Percentiles rank a stretch among this genome's conserved stretches.
Evolutionary conservation across 2,329 filamentous ascomycete genomes (phyloP).

Genomic region (Cordyceps militaris): DNA sequence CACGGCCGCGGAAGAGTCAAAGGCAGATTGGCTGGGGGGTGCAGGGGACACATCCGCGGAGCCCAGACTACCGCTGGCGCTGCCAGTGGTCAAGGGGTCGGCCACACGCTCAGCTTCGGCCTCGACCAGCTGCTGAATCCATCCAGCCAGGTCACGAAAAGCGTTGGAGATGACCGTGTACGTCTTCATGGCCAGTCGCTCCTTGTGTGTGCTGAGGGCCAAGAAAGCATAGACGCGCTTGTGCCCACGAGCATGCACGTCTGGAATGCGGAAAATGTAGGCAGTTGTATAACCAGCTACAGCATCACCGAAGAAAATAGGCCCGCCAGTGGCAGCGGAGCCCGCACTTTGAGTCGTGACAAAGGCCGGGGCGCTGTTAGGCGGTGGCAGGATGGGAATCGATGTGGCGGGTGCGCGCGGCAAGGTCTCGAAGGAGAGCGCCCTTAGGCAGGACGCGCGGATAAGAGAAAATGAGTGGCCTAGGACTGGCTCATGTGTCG

Average conservation of each 20-base stretch:
- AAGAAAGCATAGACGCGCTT: conserved; percentile 64
- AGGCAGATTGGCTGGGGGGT: conserved; percentile 21
- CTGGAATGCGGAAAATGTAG: conserved; percentile 63
- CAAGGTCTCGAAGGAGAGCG: conserved; percentile 59
- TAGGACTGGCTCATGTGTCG: conserved; percentile 56
- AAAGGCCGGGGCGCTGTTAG: conserved; percentile 38
- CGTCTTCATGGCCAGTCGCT: conserved; percentile 58
- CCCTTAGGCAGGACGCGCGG: conserved; percentile 58
- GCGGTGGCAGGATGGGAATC: conserved; percentile 30
- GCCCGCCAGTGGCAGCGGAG: conserved; percentile 52
- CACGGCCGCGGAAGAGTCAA: conserved; percentile 25
- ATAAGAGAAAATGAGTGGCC: conserved; percentile 60
- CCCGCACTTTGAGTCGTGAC: conserved; percentile 48
- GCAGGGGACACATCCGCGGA: conserved; percentile 17
- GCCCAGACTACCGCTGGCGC: conserved; percentile 28
- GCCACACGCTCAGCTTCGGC: conserved; percentile 52
- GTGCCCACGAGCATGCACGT: conserved; percentile 59
- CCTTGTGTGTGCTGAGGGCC: conserved; percentile 57
- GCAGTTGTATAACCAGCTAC: conserved; percentile 61
- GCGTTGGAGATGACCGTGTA: conserved; percentile 55
- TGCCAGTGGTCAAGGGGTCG: conserved; percentile 35
- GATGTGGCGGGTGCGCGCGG: conserved; percentile 46
- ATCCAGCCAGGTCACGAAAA: conserved; percentile 56
- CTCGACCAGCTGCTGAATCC: conserved; percentile 60
- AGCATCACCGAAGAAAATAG: conserved; percentile 62